These are phyloP conservation scores for Glycine tomentella DNA, from an alignment of 306 rosid species.

Conservation along the genomic window DNA sequence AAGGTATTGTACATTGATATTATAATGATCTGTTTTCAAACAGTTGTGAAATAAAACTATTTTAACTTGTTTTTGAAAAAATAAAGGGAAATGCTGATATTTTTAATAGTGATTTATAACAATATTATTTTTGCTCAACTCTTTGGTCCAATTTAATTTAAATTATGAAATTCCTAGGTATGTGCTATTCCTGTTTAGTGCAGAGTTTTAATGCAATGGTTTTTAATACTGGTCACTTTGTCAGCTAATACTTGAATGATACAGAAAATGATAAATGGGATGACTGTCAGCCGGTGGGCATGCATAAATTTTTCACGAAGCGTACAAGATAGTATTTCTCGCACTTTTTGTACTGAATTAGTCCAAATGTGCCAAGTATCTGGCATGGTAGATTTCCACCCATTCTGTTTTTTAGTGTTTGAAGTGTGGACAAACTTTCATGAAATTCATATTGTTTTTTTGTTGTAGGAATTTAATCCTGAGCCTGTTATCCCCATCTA, in stretches of 20 bases:
- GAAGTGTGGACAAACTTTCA: not conserved
- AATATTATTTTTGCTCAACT: not conserved
- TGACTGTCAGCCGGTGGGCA: constrained; percentile 96
- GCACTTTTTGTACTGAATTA: constrained; percentile 85
- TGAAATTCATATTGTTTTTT: constrained; percentile 10
- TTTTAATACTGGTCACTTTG: constrained; percentile 21
- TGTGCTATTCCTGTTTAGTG: not conserved
- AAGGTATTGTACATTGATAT: constrained; percentile 62
- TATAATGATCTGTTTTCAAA: not conserved
- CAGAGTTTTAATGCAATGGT: not conserved
- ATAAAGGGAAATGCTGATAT: not conserved
- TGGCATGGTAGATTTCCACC: constrained; percentile 78
- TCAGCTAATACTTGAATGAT: constrained; percentile 35
- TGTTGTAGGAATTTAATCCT: constrained; percentile 66
- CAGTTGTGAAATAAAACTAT: not conserved
- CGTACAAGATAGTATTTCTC: constrained; percentile 89
- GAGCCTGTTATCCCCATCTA: constrained; percentile 77
- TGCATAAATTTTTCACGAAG: constrained; percentile 92
- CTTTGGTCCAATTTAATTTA: constrained; percentile 21
- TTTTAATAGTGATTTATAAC: not conserved
- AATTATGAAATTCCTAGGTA: constrained; percentile 2
- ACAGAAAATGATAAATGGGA: constrained; percentile 99
- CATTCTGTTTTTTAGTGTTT: constrained; percentile 33
- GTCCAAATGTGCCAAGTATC: constrained; percentile 99
- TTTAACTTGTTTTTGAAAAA: not conserved